Evolutionary conservation across 2,329 filamentous ascomycete genomes (phyloP), one percentile per base, ranked within the genome.

Genomic region (Graphium sp.): DNA sequence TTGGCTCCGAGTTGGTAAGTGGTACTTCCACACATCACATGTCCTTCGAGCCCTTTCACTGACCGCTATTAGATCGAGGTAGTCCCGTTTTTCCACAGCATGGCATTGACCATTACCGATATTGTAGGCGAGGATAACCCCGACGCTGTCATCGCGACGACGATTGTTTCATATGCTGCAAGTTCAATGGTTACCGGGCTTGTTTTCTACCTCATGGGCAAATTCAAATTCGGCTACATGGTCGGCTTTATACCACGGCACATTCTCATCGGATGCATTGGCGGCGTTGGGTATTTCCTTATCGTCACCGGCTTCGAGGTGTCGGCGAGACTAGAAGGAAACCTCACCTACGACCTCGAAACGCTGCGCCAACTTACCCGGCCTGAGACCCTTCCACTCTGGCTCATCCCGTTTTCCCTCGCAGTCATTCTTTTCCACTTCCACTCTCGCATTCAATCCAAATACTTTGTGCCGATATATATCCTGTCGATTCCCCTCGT

Each of bases 81-180:
- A 2, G 87, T 98, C 1, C 89, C 87, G 1, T 98, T 98, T 55
- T 95, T 98, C 48, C 89, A 98, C 55, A 92, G 87, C 44, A 98
- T 98, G 87, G 85, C 89, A 1, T 74, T 76, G 37, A 87, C 78
- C 18, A 94, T 95, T 45, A 73, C 89, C 38, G 59, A 62, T 10
- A 62, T 67, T 24, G 74, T 98, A 37, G 82, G 87, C 11, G 70
- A 78, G 36, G 74, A 85, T 13, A 74, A 89, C 16, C 73, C 80
- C 1, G 75, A 89, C 41, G 79, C 83, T 4, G 77, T 98, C 26
- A 78, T 94, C 37, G 85, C 89, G 18, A 98, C 89, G 0, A 93
- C 87, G 3, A 93, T 98, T 41, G 74, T 85, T 2, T 73, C 89
- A 1, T 98, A 91, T 47, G 79, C 85, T 1, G 56, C 87, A 35